A percentile compares a stretch with the other conserved stretches of the same genome.
Evolutionary conservation across 345 rosid species (phyloP).

Genomic region (Sapria himalayana): DNA sequence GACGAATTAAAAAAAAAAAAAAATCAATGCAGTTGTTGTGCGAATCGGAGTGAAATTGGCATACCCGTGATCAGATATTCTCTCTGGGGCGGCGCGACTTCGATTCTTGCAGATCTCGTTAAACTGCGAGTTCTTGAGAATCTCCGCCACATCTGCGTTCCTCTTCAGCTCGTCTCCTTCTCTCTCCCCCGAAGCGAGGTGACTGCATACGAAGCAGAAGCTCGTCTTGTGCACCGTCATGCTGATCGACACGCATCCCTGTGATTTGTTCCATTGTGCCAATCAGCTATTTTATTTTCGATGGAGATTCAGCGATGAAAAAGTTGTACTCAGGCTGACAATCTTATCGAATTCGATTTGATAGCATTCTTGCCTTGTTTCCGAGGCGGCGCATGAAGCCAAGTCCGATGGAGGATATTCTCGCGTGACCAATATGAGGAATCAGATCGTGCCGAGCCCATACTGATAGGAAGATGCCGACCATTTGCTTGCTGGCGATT

Average conservation of each 20-base stretch:
- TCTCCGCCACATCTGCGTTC: conserved; percentile 72
- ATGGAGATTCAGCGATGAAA: no score
- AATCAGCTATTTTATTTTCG: no score
- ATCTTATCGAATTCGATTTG: not conserved
- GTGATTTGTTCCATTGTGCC: conserved; percentile 7
- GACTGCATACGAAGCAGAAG: conserved; percentile 88
- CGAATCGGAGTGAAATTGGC: conserved; percentile 6
- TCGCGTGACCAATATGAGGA: conserved; percentile 73
- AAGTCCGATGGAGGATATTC: conserved; percentile 61
- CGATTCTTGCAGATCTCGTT: conserved; percentile 45
- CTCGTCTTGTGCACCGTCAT: conserved; percentile 81
- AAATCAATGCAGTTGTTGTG: not conserved
- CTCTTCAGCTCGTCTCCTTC: conserved; percentile 87
- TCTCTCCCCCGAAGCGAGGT: conserved; percentile 91
- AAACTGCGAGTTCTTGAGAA: conserved; percentile 54
- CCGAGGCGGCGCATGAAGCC: conserved; percentile 91
- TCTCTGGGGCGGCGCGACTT: conserved; percentile 41
- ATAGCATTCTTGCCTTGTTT: conserved; percentile 70
- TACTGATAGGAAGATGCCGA: conserved; percentile 70
- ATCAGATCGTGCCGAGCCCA: conserved; percentile 74
- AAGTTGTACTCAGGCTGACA: no score
- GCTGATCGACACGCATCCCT: conserved; percentile 91
- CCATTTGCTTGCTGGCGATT: conserved; percentile 85
- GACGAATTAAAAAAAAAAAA: not conserved
- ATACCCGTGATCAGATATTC: conserved; percentile 63